A percentile compares a stretch with the other conserved stretches of the same genome.
These are phyloP conservation scores for Dioszegia hungarica DNA, from an alignment of 768 basidiomycete species.

Conservation along the genomic window DNA sequence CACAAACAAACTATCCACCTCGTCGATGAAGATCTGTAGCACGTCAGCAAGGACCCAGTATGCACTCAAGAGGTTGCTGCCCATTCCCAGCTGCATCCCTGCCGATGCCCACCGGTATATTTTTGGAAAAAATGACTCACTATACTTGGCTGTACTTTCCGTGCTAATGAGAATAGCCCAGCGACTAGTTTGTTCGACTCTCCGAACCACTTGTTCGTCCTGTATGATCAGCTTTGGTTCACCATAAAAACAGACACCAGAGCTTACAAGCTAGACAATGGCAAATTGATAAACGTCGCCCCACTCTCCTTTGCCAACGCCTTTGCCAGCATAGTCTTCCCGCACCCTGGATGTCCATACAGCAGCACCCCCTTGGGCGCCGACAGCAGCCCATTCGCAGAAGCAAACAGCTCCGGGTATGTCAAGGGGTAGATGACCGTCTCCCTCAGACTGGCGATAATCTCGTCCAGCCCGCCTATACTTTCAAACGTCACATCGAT, in stretches of 20 bases:
- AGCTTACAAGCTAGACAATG: slow-evolving; percentile 60
- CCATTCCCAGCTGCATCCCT: no score
- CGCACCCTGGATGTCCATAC: slow-evolving; percentile 95
- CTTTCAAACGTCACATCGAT: slow-evolving; percentile 54
- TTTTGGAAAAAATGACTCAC: no score
- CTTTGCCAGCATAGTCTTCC: slow-evolving; percentile 99
- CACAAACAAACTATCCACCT: no score
- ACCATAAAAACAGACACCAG: not conserved
- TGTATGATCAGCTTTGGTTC: slow-evolving; percentile 8
- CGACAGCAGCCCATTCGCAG: slow-evolving; percentile 63
- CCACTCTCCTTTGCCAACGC: slow-evolving; percentile 95
- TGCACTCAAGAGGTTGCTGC: not conserved
- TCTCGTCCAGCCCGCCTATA: slow-evolving; percentile 88
- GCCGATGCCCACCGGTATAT: no score
- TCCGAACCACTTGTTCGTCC: slow-evolving; percentile 62
- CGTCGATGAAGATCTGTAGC: not conserved
- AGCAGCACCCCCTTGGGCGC: slow-evolving; percentile 95
- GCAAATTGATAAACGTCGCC: slow-evolving; percentile 90
- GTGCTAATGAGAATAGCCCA: slow-evolving; percentile 85
- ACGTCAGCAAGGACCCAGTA: no score
- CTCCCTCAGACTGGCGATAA: slow-evolving; percentile 83
- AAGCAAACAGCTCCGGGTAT: slow-evolving; percentile 82
- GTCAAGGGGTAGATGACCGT: slow-evolving; percentile 91
- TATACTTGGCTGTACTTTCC: slow-evolving; percentile 88
- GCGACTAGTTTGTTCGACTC: slow-evolving; percentile 94